Evolutionary conservation across 441 rosid genomes (phyloP).

Genomic region (Gossypium schwendimanii): DNA sequence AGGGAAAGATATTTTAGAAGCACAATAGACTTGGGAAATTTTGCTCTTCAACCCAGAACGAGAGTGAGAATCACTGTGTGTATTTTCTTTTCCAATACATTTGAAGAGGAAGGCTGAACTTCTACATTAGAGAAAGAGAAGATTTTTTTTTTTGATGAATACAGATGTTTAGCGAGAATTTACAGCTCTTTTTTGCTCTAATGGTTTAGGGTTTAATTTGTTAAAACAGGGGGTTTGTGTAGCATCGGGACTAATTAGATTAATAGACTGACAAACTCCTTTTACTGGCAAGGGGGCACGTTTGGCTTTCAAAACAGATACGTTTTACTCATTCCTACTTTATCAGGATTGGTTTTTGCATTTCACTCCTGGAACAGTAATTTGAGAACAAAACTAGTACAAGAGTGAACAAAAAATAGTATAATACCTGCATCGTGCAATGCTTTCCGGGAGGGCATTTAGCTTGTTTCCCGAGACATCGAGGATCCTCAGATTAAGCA

Average conservation of each 20-base stretch:
- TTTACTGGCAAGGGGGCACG: not conserved
- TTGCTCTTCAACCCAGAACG: not conserved
- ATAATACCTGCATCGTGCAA: conserved; percentile 48
- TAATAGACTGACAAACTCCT: not conserved
- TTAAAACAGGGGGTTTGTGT: not conserved
- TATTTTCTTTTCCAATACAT: not conserved
- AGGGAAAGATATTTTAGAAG: not conserved
- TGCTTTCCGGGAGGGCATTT: conserved; percentile 50
- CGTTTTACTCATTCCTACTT: not conserved
- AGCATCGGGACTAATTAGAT: not conserved
- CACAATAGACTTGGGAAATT: not conserved
- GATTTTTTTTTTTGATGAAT: not conserved
- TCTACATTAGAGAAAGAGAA: not conserved
- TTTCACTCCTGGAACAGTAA: not conserved
- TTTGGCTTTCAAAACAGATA: not conserved
- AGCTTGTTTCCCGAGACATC: conserved; percentile 52
- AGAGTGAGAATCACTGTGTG: no score
- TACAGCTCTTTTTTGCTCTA: not conserved
- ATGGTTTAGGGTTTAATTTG: not conserved
- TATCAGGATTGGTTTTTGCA: not conserved
- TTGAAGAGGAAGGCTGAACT: not conserved
- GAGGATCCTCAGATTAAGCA: conserved; percentile 40
- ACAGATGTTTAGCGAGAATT: not conserved
- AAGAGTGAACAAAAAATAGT: conserved; percentile 3
- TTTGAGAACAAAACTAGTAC: not conserved